Base-by-base conservation (phyloP, 1,284 basidiomycete species). In the Ustilago tritici region DNA sequence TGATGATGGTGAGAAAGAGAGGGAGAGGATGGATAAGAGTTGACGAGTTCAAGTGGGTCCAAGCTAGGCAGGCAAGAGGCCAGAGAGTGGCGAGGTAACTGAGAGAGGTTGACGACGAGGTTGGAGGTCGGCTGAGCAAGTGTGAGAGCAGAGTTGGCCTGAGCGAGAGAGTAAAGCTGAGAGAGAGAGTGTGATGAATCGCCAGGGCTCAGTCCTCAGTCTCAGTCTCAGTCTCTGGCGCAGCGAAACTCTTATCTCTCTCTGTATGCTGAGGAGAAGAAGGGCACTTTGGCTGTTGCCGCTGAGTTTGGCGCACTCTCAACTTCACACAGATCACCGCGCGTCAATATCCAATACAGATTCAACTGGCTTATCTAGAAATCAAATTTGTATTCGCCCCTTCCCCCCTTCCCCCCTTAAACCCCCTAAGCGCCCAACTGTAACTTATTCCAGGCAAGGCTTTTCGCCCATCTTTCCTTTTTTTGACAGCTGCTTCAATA, bases 271-370 rank as follows among this genome's bases (percentile, higher is more conserved):
- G 49, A 35, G 43, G 5, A 12, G 4, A 46, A 59, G 50, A 61
- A 40, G 35, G 47, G 28, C 28, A 50, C 14, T 52, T 36, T 57
- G 55, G 3, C 23, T 3, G 54, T 17, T 32, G 34, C 31, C 40
- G 65, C 70, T 67, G 70, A 72, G 70, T 66, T 64, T 53, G 4
- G 47, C 28, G 41, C 34, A 54, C 47, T 38, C 19, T 68, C 65
- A 73, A 73, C 70, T 73, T 65, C 70, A 73, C 70, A 73, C 53
- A 49, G 58, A 67, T 73, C 70, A 73, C 68, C 61, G 62, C 55
- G 70, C 70, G 65, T 60, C 35, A 46, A 34, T 28, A 28, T 34
- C n/a, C 19, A 14, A 23, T 34, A 28, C 11, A 31, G 10, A 50
- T 14, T 14, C 11, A 46, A 19, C n/a, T 19, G 17, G 43, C 43